Conservation (phyloP, 192 early-diverging fungal species). For the Podila horticola region DNA sequence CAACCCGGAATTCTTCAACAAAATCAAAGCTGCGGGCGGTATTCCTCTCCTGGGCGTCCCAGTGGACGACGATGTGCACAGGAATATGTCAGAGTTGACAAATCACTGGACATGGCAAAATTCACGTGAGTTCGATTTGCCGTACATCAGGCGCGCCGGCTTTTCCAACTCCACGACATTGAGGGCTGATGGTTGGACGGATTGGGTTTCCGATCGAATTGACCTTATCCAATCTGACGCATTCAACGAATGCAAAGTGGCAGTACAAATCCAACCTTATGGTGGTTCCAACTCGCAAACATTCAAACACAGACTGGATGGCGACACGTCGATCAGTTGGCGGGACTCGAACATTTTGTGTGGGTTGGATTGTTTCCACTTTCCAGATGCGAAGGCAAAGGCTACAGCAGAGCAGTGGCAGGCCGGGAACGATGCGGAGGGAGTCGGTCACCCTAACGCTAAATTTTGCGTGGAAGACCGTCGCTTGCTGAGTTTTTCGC, state of each 20-base stretch:
- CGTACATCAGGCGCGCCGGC: background rate
- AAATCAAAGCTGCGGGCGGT: background rate
- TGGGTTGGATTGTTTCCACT: conserved; percentile 8
- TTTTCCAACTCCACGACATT: background rate
- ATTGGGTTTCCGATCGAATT: background rate
- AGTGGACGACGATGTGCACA: background rate
- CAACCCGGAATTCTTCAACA: background rate
- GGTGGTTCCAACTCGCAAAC: conserved; percentile 13
- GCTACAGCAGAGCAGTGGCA: background rate
- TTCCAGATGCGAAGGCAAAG: background rate
- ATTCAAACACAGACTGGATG: background rate
- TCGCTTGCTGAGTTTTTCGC: conserved; percentile 21
- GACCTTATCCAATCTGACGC: background rate
- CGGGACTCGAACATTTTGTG: conserved; percentile 6
- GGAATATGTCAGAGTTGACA: background rate
- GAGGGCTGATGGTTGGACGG: background rate
- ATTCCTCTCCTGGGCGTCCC: background rate
- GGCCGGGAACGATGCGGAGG: background rate
- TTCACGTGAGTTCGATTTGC: background rate
- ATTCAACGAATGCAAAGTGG: background rate
- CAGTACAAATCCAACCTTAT: conserved; percentile 18
- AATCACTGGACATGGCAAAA: background rate
- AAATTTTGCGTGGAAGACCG: conserved; percentile 19
- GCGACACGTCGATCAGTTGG: conserved; percentile 14
- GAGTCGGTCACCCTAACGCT: conserved; percentile 7